Base-by-base conservation (phyloP, 805 yeast species). In the Yamadazyma endophytica region DNA sequence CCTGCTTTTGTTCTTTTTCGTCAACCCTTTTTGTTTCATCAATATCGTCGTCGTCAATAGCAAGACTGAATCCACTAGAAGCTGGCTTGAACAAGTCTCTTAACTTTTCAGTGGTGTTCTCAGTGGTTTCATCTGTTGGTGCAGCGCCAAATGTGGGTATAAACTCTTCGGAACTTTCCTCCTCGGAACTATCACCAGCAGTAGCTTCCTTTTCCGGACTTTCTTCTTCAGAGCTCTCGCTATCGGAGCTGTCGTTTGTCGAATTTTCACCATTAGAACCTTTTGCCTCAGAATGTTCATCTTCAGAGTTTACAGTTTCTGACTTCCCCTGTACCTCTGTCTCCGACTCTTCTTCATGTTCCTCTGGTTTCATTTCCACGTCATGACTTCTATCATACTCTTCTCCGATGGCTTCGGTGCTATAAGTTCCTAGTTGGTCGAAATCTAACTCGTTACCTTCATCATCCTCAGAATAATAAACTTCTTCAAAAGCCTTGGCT, bases 41-140 rank as follows among this genome's bases (percentile, higher is more conserved):
- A 23, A 70, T 65, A 40, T 75, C 73, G 9, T 64, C 70, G 6
- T 54, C 58, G 5, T 47, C 44, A 15, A 58, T 48, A 58, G 59
- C 51, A 58, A 77, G 56, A 67, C 72, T 28, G 58, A 59, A 43
- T 47, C 56, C 29, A 36, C 46, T 17, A 36, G 47, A 1, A 35
- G 46, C 34, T 24, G 76, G 70, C 35, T 73, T 73, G 54, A 83
- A 73, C 24, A 82, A 59, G 0, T 73, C 57, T 50, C 90, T 73
- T 29, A 83, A 66, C 0, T 71, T 67, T 42, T 82, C 89, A 0
- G 88, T 79, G 20, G 46, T 47, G 9, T 20, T 25, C n/a, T 4
- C 15, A 4, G 28, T 22, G 4, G 17, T 6, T 5, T 21, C 4
- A 4, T 15, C 13, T 15, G 50, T 49, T 0, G 40, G 33, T 4